These are phyloP conservation scores for Trichoderma koningiopsis DNA, from an alignment of 2,329 filamentous ascomycete species.

Conservation along the genomic window DNA sequence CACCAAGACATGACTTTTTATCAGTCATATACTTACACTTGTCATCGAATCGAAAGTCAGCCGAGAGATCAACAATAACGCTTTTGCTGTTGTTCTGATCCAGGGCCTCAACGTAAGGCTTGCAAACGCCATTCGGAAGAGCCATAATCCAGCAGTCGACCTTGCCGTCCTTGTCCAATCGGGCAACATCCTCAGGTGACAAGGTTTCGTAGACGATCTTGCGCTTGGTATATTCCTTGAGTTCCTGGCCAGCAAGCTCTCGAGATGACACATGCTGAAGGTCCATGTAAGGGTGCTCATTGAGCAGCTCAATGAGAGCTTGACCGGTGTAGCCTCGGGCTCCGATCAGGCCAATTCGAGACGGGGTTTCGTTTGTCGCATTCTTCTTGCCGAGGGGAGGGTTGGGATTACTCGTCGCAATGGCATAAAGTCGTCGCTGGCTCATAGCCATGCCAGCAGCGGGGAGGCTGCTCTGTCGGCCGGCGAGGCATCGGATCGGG, in stretches of 20 bases:
- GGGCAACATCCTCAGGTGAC: conserved; percentile 79
- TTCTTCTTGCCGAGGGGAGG: conserved; percentile 81
- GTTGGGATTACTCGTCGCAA: conserved; percentile 60
- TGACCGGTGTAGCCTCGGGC: conserved; percentile 94
- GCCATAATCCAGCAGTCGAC: conserved; percentile 65
- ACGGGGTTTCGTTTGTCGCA: conserved; percentile 75
- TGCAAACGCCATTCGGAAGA: conserved; percentile 91
- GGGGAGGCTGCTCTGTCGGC: background rate
- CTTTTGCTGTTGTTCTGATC: conserved; percentile 62
- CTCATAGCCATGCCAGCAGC: background rate
- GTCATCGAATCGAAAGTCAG: conserved; percentile 88
- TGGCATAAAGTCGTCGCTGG: background rate
- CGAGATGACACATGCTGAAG: conserved; percentile 90
- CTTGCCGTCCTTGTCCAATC: conserved; percentile 74
- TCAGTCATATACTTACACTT: conserved; percentile 41
- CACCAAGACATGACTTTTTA: background rate
- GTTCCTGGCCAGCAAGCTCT: conserved; percentile 82
- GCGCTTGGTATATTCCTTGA: conserved; percentile 88
- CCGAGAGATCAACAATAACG: conserved; percentile 90
- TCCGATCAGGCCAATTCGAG: conserved; percentile 84
- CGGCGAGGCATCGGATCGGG: background rate
- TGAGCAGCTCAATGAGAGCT: conserved; percentile 83
- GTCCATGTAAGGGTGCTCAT: conserved; percentile 86
- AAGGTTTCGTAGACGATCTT: conserved; percentile 93
- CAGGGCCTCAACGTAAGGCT: conserved; percentile 89